A percentile compares a stretch with the other conserved stretches of the same genome.
phyloP scores from a whole-genome alignment of 257 asterid genomes.

The Solanum medicagineum region DNA sequence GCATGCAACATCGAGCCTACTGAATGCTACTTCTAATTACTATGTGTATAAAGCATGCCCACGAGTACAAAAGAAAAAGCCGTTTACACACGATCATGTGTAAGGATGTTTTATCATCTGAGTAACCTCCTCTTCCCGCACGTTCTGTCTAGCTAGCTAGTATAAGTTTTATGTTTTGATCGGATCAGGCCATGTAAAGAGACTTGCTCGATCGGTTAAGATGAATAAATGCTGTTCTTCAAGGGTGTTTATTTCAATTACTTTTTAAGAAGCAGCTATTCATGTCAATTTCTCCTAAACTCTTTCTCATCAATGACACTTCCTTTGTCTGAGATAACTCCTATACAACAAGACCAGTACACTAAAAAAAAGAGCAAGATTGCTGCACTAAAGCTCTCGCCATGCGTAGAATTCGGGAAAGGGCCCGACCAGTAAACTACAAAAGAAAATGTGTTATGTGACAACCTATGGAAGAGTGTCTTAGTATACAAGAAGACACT shows the following conservation, averaged over 20 bases:
- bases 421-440: background rate
- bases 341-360: background rate
- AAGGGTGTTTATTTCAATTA: background rate
- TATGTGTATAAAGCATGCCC: background rate
- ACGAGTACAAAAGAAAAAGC: background rate
- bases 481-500: background rate
- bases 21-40: background rate
- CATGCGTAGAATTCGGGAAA: too few relatives aligned
- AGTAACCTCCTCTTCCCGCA: background rate
- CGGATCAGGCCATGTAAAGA: too few relatives aligned
- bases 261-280: too few relatives aligned
- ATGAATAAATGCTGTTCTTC: background rate
- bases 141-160: too few relatives aligned
- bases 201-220: too few relatives aligned
- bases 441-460: background rate
- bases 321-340: background rate
- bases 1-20: background rate
- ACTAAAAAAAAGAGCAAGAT: background rate
- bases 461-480: background rate
- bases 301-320: background rate
- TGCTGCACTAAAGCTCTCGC: too few relatives aligned
- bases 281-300: background rate
- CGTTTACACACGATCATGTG: background rate
- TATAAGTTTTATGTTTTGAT: too few relatives aligned
- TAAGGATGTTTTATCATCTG: background rate